Evolutionary conservation across 2,329 filamentous ascomycete species (phyloP), one percentile per base, ranked within the genome.

Genomic region (Microsporum audouinii): DNA sequence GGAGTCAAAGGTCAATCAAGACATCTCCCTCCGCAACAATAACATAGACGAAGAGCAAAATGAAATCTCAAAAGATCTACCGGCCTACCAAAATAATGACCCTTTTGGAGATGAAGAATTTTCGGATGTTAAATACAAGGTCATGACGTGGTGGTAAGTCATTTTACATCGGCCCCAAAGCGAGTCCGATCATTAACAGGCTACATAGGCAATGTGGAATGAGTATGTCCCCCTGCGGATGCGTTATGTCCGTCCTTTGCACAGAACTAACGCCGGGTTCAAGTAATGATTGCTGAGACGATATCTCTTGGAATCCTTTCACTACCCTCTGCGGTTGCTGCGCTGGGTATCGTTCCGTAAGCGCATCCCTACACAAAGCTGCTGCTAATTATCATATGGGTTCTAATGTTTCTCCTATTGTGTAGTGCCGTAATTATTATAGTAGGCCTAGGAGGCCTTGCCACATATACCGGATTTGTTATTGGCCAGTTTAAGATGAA

Each of bases 391-490:
- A 61, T 39, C 12, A 23, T 10, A 31, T 47, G 53, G 47, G 27
- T 31, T 31, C 60, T 63, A 45, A 60, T 17, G n/a, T 55, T 3
- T 33, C 59, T 29, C 31, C 27, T 51, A 12, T 29, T 1, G 17
- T 10, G 27, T 38, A 78, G 76, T 8, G 80, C 80, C 10, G 68
- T 83, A 12, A 75, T 85, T 57, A 71, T 84, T 39, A 78, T 83
- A 53, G 63, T 84, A 58, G 68, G 74, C 23, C 71, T 85, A 8
- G 82, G 83, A 29, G 58, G 81, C 31, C 68, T 85, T 6, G 77
- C 83, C 1, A 82, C 79, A n/a, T 85, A 84, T 67, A 84, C 82
- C 1, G 82, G 83, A 53, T 84, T 79, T 66, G 77, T 85, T 3
- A 79, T 86, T 56, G 83, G 81, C 17, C 79, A 83, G 66, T 83